Evolutionary conservation across 1,284 basidiomycete species (phyloP).

Genomic region (Omphalotus olearius): DNA sequence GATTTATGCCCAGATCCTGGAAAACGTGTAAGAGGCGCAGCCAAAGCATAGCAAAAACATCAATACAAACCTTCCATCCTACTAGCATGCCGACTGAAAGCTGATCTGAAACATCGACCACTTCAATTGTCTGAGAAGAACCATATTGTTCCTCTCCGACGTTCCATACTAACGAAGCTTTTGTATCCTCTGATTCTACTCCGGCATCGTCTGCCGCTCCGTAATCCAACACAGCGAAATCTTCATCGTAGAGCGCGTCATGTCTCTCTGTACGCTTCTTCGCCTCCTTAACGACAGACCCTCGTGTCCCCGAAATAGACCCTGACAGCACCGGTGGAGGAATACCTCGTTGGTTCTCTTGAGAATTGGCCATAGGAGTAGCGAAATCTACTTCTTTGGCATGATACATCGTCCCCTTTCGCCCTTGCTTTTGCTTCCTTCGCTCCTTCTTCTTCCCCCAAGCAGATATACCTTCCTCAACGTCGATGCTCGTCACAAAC

Average conservation of each 20-base stretch:
- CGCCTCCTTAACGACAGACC: not conserved
- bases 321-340: not conserved
- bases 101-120: not conserved
- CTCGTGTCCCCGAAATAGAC: not conserved
- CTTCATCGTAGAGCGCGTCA: not conserved
- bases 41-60: not conserved
- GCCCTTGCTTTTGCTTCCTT: not conserved
- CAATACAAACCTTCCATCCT: constrained; percentile 8
- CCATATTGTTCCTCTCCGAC: constrained; percentile 2
- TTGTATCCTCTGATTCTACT: constrained; percentile 2
- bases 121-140: not conserved
- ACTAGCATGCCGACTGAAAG: constrained; percentile 7
- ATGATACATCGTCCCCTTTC: not conserved
- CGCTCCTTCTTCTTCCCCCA: constrained; percentile 13
- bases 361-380: too few relatives aligned
- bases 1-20: constrained; percentile 11
- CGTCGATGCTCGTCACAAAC: constrained; percentile 30
- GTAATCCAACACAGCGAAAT: constrained; percentile 6
- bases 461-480: constrained; percentile 22
- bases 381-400: too few relatives aligned
- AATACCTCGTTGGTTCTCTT: not conserved
- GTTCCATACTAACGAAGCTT: constrained; percentile 6
- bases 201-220: not conserved
- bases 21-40: not conserved
- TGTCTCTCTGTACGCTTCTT: not conserved